These are phyloP conservation scores for Fulvia fulva DNA, from an alignment of 2,329 filamentous ascomycete species.

Conservation along the genomic window DNA sequence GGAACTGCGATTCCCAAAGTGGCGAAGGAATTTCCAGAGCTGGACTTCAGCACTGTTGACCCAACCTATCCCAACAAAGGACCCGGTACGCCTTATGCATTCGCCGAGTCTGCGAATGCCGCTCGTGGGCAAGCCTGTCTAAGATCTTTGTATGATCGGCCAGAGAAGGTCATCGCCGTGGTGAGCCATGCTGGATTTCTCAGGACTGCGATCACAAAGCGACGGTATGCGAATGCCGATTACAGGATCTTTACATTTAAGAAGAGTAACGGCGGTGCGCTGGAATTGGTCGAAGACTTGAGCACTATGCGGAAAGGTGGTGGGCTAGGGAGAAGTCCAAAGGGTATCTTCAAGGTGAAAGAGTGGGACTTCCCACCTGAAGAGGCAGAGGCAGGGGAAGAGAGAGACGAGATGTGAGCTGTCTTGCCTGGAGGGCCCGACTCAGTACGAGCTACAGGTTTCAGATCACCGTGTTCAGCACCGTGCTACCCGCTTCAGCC, in stretches of 20 bases:
- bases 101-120: constrained; percentile 52
- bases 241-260: constrained; percentile 18
- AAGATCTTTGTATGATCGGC: constrained; percentile 48
- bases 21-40: constrained; percentile 48
- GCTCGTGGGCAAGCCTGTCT: constrained; percentile 53
- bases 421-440: too few relatives aligned
- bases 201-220: constrained; percentile 13
- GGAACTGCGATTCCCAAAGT: constrained; percentile 50
- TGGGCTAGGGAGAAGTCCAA: constrained; percentile 19
- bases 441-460: too few relatives aligned
- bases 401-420: constrained; percentile 1
- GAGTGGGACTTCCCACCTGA: constrained; percentile 19
- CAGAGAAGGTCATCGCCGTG: constrained; percentile 60
- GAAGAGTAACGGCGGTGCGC: not conserved
- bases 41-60: constrained; percentile 57
- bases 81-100: constrained; percentile 48
- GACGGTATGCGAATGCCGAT: constrained; percentile 21
- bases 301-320: constrained; percentile 15
- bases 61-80: constrained; percentile 62
- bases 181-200: constrained; percentile 38
- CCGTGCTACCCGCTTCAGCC: too few relatives aligned
- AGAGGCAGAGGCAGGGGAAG: constrained; percentile 2
- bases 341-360: constrained; percentile 15
- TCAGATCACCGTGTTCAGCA: too few relatives aligned
- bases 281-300: constrained; percentile 15